Evolutionary conservation across 768 basidiomycete species (phyloP).

Genomic region (Amanita pallidorosea): DNA sequence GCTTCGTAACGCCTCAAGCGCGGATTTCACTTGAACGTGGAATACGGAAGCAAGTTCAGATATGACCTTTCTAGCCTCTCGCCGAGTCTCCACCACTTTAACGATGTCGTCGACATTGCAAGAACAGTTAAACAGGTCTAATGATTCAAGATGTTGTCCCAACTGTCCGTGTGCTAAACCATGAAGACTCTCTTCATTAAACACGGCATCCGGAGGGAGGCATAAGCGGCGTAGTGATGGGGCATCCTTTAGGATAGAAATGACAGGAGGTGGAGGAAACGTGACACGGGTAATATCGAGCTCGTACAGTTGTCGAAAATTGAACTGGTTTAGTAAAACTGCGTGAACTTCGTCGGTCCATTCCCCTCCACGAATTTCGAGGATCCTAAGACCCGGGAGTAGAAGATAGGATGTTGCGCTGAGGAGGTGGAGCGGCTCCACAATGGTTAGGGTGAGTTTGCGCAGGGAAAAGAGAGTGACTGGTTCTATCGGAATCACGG

Average conservation of each 20-base stretch:
- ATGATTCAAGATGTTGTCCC: background rate
- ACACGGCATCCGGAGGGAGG: background rate
- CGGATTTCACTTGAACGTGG: background rate
- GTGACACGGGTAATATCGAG: background rate
- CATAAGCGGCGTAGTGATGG: background rate
- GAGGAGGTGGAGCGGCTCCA: too few species aligned
- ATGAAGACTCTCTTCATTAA: background rate
- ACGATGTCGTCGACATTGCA: background rate
- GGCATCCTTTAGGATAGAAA: background rate
- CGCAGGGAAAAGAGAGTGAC: too few species aligned
- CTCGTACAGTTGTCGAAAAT: background rate
- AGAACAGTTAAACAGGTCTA: background rate
- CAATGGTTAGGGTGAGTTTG: too few species aligned
- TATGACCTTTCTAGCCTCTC: background rate
- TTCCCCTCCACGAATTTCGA: background rate
- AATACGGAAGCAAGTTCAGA: background rate
- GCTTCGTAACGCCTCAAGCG: too few species aligned
- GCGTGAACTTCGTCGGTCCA: background rate
- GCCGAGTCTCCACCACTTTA: background rate
- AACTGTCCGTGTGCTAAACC: background rate
- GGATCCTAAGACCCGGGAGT: background rate
- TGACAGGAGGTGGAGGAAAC: background rate
- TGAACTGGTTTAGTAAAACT: background rate
- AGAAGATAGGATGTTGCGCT: background rate
- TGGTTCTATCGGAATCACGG: background rate